Base-by-base conservation (phyloP, 192 early-diverging fungal genomes). In the Linnemannia exigua region DNA sequence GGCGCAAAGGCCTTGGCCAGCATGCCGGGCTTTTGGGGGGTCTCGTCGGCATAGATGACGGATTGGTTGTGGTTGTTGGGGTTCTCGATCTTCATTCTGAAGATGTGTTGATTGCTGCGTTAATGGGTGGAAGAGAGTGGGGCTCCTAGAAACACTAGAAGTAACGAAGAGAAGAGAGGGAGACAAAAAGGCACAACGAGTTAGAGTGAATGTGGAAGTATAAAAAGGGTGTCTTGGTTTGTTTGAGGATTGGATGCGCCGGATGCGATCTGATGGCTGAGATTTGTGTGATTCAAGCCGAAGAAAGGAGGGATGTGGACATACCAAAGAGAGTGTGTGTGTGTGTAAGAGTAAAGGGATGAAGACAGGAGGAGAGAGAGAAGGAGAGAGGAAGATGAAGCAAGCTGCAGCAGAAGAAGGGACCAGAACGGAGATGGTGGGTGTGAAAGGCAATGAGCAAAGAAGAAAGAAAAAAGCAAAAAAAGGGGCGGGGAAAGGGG, bases 1-100 rank as follows among this genome's bases (percentile, higher is more conserved):
- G 89, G 89, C 1, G 50, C 54, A 48, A 79, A 77, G 37, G 51
- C 44, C 19, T 7, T 70, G 35, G 50, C 61, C 17, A 70, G 12
- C 8, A 31, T 48, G 17, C 70, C 58, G 16, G 14, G 69, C 25
- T 71, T 80, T 46, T 79, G 41, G 9, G 75, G n/a, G 44, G 47
- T 31, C 33, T 54, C 51, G n/a, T 58, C 70, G 9, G 41, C 16
- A 20, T 47, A 46, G 44, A 46, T 20, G 52, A n/a, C 52, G 52
- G 58, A 14, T 25, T 31, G 58, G 58, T 28, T 33, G 58, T 31
- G 25, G 58, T 63, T 31, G 58, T 63, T 31, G 28, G 58, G 58
- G 28, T n/a, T 25, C 20, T 54, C 52, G 22, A 20, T 20, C 22
- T n/a, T 63, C 58, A 63, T 63, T 15, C 58, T 63, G 58, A 63